phyloP scores from a whole-genome alignment of 2,329 filamentous ascomycete genomes.

The Arthrinium phaeospermum region DNA sequence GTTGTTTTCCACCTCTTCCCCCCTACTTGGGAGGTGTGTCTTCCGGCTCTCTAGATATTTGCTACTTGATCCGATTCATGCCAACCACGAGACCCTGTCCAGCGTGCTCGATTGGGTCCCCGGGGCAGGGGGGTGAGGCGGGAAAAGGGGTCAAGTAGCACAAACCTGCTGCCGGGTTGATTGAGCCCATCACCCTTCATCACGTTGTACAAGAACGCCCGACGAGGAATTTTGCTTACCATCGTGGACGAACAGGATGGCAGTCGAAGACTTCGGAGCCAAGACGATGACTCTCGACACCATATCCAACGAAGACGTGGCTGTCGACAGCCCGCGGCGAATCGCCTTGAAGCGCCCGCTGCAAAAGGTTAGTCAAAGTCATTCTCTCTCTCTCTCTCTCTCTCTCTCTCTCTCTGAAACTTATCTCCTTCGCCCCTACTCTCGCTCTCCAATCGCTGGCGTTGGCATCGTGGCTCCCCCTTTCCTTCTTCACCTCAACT shows the following conservation, averaged over 20 bases:
- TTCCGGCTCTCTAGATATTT: background rate
- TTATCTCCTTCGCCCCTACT: no score
- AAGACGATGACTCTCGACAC: constrained; percentile 32
- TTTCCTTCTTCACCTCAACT: background rate
- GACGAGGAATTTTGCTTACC: background rate
- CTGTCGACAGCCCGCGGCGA: constrained; percentile 28
- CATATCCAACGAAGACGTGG: constrained; percentile 30
- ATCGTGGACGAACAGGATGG: constrained; percentile 27
- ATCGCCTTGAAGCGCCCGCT: constrained; percentile 29
- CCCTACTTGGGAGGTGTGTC: background rate
- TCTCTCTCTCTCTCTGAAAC: no score
- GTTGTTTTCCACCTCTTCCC: no score
- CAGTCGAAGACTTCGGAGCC: constrained; percentile 30
- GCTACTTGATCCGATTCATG: no score
- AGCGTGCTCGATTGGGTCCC: no score
- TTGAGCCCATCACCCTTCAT: background rate
- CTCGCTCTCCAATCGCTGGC: no score
- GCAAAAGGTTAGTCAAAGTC: constrained; percentile 25
- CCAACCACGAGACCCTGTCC: no score
- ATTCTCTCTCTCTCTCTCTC: background rate
- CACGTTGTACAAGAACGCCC: no score
- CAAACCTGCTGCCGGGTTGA: background rate
- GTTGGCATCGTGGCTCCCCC: no score
- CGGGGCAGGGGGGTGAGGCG: background rate
- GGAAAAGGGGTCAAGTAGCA: background rate